Percentiles rank a stretch among this genome's conserved stretches.
Conservation (phyloP, 2,329 filamentous ascomycete genomes). For the Trichoderma lentiforme region DNA sequence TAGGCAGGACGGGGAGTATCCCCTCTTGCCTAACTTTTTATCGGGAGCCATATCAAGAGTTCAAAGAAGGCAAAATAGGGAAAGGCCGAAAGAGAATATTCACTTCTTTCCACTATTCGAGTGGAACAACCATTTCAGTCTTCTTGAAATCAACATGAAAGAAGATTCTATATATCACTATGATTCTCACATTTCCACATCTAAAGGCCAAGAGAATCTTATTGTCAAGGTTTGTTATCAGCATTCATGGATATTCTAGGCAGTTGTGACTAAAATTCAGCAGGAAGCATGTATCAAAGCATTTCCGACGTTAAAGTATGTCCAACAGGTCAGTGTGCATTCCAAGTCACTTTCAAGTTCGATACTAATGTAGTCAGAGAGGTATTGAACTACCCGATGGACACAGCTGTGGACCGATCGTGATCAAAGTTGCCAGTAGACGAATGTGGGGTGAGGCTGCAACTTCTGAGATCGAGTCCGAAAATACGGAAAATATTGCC, state of each 20-base stretch:
- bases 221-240: neutral
- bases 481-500: too few species aligned
- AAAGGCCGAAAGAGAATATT: neutral
- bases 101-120: slow-evolving; percentile 13
- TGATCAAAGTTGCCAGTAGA: neutral
- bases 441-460: neutral
- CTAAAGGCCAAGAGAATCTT: neutral
- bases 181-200: neutral
- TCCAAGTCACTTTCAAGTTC: neutral
- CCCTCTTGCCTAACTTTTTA: too few species aligned
- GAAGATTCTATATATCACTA: slow-evolving; percentile 9
- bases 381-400: neutral
- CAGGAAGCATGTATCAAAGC: neutral
- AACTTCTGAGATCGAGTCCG: neutral
- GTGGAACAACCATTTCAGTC: slow-evolving; percentile 12
- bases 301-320: too few species aligned
- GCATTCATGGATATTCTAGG: too few species aligned
- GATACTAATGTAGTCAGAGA: neutral
- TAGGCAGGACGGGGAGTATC: too few species aligned
- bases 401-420: neutral
- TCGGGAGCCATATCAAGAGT: too few species aligned
- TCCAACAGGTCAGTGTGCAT: neutral
- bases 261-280: neutral
- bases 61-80: neutral
- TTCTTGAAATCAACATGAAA: slow-evolving; percentile 11